Base-by-base conservation (phyloP, 371 early-diverging fungal species). In the Circinella minor region DNA sequence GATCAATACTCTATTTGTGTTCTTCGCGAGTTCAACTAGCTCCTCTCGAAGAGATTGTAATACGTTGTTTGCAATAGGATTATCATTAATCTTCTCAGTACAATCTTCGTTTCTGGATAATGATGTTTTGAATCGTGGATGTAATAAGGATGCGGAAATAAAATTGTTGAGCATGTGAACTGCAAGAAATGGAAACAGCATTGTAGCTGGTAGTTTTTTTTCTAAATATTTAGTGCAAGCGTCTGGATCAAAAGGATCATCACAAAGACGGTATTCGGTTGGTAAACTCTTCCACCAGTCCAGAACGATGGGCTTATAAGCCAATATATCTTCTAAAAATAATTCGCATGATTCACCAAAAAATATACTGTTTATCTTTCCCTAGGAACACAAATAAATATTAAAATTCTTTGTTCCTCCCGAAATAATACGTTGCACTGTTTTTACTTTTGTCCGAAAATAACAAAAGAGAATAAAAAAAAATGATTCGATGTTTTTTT, bases 261-360 rank as follows among this genome's bases (percentile, higher is more conserved):
- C 51, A 49, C 54, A 65, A 3, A 65, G n/a, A 3, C 65, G 65
- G 7, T 36, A 38, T 11, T 54, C 39, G 7, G 43, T 8, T 18
- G 65, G 65, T 51, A 65, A 54, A 14, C 3, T 65, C 7, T 46
- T 18, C 65, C 65, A 65, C 65, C 65, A 65, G 9, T 65, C 65
- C 4, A 34, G 36, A 10, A 65, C n/a, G 15, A 54, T 14, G 0
- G 65, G n/a, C 20, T 65, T n/a, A 34, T 17, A 54, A 18, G 34
- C 36, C 4, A 65, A 11, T 0, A 65, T 36, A 3, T 47, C n/a
- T 36, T 65, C 65, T n/a, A 65, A 17, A 38, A 36, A 47, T 17
- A 65, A 17, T n/a, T 65, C 54, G 20, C 65, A 36, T 18, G 65
- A 37, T 3, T 36, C 17, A 1, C 65, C 65, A 51, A 17, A 49